phyloP scores from a whole-genome alignment of 2,329 filamentous ascomycete genomes.

The Xylaria sp. region DNA sequence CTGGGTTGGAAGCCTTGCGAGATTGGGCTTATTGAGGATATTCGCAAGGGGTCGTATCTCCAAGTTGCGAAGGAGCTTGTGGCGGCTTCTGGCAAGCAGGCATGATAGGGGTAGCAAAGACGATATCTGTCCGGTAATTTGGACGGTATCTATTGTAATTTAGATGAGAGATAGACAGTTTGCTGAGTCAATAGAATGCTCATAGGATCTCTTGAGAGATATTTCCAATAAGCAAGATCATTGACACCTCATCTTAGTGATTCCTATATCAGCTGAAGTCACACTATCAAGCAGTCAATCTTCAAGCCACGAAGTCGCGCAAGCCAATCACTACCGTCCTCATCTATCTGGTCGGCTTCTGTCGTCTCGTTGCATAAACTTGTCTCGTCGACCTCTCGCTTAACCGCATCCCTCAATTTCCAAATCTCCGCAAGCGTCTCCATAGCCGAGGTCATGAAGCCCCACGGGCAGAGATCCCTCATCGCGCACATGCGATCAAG shows the following conservation, averaged over 20 bases:
- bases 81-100: not conserved
- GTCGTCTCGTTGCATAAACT: conserved; percentile 33
- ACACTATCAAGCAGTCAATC: conserved; percentile 61
- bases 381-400: not conserved
- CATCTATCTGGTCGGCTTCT: not conserved
- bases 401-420: conserved; percentile 54
- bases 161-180: not conserved
- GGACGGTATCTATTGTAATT: not conserved
- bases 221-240: not conserved
- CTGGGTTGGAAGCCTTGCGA: conserved; percentile 32
- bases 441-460: conserved; percentile 62
- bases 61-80: conserved; percentile 26
- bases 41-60: conserved; percentile 35
- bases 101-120: not conserved
- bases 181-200: not conserved
- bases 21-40: conserved; percentile 33
- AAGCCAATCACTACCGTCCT: conserved; percentile 52
- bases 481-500: conserved; percentile 59
- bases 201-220: not conserved
- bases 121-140: too few relatives aligned
- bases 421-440: conserved; percentile 62
- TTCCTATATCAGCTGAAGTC: conserved; percentile 15
- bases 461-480: conserved; percentile 61
- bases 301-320: conserved; percentile 57
- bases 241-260: not conserved